Evolutionary conservation across 805 yeast species (phyloP).

Genomic region (Dipodascus albidus): DNA sequence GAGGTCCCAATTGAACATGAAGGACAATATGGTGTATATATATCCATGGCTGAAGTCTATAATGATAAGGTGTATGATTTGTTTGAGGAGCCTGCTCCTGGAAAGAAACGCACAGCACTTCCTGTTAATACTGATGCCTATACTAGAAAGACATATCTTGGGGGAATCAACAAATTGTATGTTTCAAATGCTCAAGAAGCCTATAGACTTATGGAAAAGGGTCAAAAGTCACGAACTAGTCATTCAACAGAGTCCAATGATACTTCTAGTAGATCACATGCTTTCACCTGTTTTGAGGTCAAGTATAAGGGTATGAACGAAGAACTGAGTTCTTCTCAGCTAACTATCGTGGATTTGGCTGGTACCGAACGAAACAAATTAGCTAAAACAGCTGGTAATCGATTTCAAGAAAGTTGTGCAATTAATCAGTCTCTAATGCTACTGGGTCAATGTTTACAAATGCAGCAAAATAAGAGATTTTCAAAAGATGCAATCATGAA

Average conservation of each 20-base stretch:
- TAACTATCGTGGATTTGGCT: constrained; percentile 42
- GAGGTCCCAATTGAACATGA: neutral
- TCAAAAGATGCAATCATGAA: constrained; percentile 26
- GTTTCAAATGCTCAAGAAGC: constrained; percentile 31
- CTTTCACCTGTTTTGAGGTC: constrained; percentile 36
- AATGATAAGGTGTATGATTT: constrained; percentile 37
- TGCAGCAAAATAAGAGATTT: constrained; percentile 24
- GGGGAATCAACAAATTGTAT: constrained; percentile 30
- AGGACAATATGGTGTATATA: constrained; percentile 28
- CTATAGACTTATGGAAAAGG: constrained; percentile 27
- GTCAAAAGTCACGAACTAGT: constrained; percentile 31
- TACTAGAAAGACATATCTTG: constrained; percentile 35
- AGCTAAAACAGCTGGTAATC: constrained; percentile 35
- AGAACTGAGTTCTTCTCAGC: constrained; percentile 24
- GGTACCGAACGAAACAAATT: constrained; percentile 40
- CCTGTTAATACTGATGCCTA: constrained; percentile 29
- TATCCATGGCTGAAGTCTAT: constrained; percentile 44
- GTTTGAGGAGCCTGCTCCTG: constrained; percentile 13
- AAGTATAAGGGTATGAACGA: constrained; percentile 15
- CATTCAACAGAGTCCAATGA: constrained; percentile 34
- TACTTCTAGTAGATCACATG: constrained; percentile 40
- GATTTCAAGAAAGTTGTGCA: constrained; percentile 36
- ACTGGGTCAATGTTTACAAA: constrained; percentile 36
- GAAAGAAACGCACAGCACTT: constrained; percentile 11
- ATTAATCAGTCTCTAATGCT: constrained; percentile 40